These are phyloP conservation scores for Prunus mira DNA, from an alignment of 306 rosid species.

Conservation along the genomic window DNA sequence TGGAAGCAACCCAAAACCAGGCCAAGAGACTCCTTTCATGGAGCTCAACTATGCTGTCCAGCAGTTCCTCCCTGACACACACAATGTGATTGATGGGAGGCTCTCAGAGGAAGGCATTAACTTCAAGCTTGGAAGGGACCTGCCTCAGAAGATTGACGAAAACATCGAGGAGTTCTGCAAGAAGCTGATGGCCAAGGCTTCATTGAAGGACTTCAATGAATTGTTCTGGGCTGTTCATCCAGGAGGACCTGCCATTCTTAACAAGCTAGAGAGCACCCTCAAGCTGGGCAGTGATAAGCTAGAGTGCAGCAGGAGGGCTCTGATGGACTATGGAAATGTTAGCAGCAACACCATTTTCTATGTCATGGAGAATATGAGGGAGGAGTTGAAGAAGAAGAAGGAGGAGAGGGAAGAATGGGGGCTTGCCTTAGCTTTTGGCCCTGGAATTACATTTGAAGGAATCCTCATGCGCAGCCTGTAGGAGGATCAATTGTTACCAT, in stretches of 20 bases:
- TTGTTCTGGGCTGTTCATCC: slow-evolving; percentile 98
- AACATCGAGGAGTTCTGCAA: slow-evolving; percentile 82
- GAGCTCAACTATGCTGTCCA: slow-evolving; percentile 73
- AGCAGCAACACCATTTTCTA: slow-evolving; percentile 93
- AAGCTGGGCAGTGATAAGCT: slow-evolving; percentile 57
- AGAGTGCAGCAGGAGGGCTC: slow-evolving; percentile 72
- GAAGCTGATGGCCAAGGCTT: slow-evolving; percentile 50
- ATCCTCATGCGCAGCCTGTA: slow-evolving; percentile 77
- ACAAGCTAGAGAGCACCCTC: slow-evolving; percentile 56
- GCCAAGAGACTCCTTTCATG: slow-evolving; percentile 73
- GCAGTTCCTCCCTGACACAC: slow-evolving; percentile 75
- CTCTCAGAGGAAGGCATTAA: slow-evolving; percentile 85
- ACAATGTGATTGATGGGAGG: slow-evolving; percentile 70
- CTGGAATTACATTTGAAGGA: slow-evolving; percentile 96
- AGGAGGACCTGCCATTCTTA: slow-evolving; percentile 89
- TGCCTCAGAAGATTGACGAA: slow-evolving; percentile 87
- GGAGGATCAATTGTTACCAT: not conserved
- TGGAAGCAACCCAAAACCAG: slow-evolving; percentile 57
- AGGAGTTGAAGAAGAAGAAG: slow-evolving; percentile 39
- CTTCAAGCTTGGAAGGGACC: slow-evolving; percentile 88
- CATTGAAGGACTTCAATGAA: slow-evolving; percentile 52
- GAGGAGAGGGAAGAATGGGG: slow-evolving; percentile 85
- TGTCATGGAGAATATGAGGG: slow-evolving; percentile 87
- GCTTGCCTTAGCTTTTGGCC: slow-evolving; percentile 89
- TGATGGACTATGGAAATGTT: slow-evolving; percentile 87